Conservation (phyloP, 116 monocot species). For the Phalaenopsis hybrid region DNA sequence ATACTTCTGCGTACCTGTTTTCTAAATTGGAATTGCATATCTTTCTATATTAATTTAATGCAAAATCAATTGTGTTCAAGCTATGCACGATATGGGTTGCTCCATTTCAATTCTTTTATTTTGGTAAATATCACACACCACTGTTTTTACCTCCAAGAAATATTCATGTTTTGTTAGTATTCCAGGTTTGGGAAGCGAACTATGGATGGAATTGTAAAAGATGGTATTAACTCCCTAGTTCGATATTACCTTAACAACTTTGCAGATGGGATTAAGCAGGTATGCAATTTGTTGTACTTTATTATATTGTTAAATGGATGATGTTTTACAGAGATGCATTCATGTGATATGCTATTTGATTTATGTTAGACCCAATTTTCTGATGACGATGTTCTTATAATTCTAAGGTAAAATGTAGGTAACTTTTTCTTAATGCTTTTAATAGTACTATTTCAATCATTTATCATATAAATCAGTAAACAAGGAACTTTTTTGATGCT, state of each 20-base stretch:
- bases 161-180: slow-evolving; percentile 4
- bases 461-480: neutral
- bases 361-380: neutral
- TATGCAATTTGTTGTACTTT: slow-evolving; percentile 13
- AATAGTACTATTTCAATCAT: neutral
- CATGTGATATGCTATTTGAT: neutral
- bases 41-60: neutral
- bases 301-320: neutral
- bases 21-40: neutral
- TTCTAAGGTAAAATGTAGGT: neutral
- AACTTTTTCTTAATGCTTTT: neutral
- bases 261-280: slow-evolving; percentile 91
- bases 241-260: slow-evolving; percentile 98
- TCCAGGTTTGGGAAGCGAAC: slow-evolving; percentile 79
- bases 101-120: neutral
- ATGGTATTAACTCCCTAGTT: slow-evolving; percentile 74
- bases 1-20: neutral
- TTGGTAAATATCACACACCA: neutral
- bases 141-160: neutral
- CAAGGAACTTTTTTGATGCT: neutral
- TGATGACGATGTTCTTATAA: neutral
- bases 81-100: neutral
- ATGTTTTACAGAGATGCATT: neutral
- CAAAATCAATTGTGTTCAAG: neutral
- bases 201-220: slow-evolving; percentile 72